phyloP scores from a whole-genome alignment of 2,329 filamentous ascomycete genomes.

The Orbilia quercus region DNA sequence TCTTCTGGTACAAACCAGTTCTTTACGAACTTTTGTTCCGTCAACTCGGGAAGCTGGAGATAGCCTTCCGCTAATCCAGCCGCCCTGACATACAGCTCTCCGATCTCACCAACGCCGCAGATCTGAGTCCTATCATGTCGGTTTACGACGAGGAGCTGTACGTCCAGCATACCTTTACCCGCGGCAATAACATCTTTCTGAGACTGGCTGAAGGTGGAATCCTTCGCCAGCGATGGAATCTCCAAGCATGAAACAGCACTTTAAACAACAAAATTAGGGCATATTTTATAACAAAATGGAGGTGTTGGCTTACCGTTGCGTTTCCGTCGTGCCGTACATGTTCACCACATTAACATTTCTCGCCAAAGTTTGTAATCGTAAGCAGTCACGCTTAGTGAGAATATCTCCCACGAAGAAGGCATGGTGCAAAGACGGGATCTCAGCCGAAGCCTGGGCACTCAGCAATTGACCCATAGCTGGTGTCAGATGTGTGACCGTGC shows the following conservation, averaged over 20 bases:
- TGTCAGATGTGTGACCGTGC: slow-evolving; percentile 87
- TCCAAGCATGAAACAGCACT: slow-evolving; percentile 82
- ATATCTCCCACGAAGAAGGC: slow-evolving; percentile 95
- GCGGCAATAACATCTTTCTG: slow-evolving; percentile 82
- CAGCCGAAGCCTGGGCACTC: slow-evolving; percentile 80
- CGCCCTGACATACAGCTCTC: slow-evolving; percentile 85
- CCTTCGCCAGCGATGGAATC: slow-evolving; percentile 73
- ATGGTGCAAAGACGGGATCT: slow-evolving; percentile 79
- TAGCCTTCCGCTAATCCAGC: slow-evolving; percentile 87
- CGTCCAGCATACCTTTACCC: slow-evolving; percentile 86
- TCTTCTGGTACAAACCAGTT: slow-evolving; percentile 87
- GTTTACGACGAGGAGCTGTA: slow-evolving; percentile 86
- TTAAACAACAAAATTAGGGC: too few relatives aligned
- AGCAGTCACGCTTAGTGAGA: slow-evolving; percentile 84
- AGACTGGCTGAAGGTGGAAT: slow-evolving; percentile 65
- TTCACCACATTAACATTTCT: slow-evolving; percentile 80
- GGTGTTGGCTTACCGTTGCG: slow-evolving; percentile 69
- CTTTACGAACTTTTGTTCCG: slow-evolving; percentile 78
- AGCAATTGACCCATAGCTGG: slow-evolving; percentile 97
- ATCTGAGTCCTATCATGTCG: slow-evolving; percentile 73
- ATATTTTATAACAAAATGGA: too few relatives aligned
- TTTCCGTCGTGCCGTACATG: slow-evolving; percentile 91
- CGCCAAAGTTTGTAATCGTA: slow-evolving; percentile 78
- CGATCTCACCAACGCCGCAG: slow-evolving; percentile 82
- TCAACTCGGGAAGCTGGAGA: slow-evolving; percentile 71